phyloP scores from a whole-genome alignment of 1,284 basidiomycete species.

The Puccinia triticina region DNA sequence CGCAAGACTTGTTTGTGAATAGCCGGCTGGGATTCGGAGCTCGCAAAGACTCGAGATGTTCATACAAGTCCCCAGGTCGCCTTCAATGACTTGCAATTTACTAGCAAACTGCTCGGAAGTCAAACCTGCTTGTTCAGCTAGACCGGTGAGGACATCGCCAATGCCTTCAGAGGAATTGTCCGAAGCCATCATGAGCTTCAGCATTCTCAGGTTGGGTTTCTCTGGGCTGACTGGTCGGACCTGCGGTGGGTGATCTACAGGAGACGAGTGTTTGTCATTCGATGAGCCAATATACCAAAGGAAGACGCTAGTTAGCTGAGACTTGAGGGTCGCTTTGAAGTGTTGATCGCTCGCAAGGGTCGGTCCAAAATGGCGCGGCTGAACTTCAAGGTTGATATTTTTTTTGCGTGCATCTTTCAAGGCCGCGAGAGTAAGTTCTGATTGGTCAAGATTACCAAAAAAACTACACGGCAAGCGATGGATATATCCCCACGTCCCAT shows the following conservation, averaged over 20 bases:
- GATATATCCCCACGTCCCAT: slow-evolving; percentile 28
- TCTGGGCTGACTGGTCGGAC: neutral
- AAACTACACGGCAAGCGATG: neutral
- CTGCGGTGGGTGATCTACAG: neutral
- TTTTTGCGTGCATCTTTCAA: neutral
- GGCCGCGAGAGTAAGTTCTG: neutral
- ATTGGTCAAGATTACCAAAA: neutral
- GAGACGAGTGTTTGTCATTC: neutral
- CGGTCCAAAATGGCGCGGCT: neutral
- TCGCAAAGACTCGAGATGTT: neutral
- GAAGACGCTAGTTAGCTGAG: slow-evolving; percentile 3
- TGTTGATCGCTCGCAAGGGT: neutral
- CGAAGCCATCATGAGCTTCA: slow-evolving; percentile 32
- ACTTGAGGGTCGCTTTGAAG: neutral
- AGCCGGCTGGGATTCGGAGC: neutral
- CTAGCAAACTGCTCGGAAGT: slow-evolving; percentile 1
- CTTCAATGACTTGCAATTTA: slow-evolving; percentile 10
- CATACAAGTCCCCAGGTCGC: slow-evolving; percentile 19
- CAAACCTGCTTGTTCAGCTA: neutral
- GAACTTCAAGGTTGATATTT: neutral
- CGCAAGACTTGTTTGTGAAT: neutral
- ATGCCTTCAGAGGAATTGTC: slow-evolving; percentile 26
- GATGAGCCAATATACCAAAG: neutral
- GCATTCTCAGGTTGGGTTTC: slow-evolving; percentile 13
- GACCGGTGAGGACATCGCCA: neutral